These are phyloP conservation scores for Suhomyces vadensis DNA, from an alignment of 805 yeast genomes.

Conservation along the genomic window DNA sequence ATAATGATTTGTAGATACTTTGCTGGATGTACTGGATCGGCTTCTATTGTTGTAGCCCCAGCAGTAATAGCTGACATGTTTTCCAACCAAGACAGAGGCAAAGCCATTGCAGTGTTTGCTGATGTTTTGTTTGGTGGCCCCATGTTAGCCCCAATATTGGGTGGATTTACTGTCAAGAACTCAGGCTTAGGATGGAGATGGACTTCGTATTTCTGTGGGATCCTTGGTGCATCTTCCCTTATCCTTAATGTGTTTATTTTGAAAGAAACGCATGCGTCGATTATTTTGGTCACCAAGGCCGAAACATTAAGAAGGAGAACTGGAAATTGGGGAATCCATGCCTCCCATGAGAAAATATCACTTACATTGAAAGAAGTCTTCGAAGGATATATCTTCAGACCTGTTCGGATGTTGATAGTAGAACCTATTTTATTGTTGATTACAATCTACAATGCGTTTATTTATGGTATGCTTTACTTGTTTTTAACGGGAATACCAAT, in stretches of 20 bases:
- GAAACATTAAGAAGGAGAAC: constrained; percentile 39
- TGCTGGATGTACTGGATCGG: constrained; percentile 79
- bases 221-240: constrained; percentile 33
- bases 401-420: constrained; percentile 38
- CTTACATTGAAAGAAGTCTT: constrained; percentile 32
- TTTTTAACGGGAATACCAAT: constrained; percentile 46
- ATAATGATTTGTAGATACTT: constrained; percentile 76
- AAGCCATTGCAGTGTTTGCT: constrained; percentile 69
- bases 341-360: constrained; percentile 38
- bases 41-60: constrained; percentile 82
- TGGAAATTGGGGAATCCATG: constrained; percentile 42
- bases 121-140: constrained; percentile 80
- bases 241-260: constrained; percentile 31
- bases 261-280: constrained; percentile 45
- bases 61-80: constrained; percentile 86
- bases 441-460: constrained; percentile 49
- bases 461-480: constrained; percentile 49
- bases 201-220: constrained; percentile 53
- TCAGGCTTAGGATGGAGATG: constrained; percentile 55
- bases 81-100: constrained; percentile 65
- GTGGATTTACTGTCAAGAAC: constrained; percentile 42
- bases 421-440: constrained; percentile 46
- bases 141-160: constrained; percentile 71
- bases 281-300: constrained; percentile 32
- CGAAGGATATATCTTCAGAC: constrained; percentile 40